A percentile compares a stretch with the other conserved stretches of the same genome.
These are phyloP conservation scores for Kuraishia piskuri DNA, from an alignment of 805 yeast species.

Conservation along the genomic window DNA sequence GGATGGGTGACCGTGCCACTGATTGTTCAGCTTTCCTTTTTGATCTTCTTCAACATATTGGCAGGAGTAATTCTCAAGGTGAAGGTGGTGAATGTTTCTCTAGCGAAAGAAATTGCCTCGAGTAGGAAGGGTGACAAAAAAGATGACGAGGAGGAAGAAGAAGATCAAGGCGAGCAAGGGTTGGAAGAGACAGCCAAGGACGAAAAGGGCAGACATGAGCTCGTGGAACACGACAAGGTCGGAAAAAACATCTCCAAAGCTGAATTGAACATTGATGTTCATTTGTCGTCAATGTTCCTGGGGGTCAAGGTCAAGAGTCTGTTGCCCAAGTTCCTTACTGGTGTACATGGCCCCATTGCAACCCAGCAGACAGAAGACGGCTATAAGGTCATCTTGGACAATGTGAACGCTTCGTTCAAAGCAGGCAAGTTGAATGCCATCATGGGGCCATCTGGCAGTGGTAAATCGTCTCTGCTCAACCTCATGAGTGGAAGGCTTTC, in stretches of 20 bases:
- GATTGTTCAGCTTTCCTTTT: conserved; percentile 49
- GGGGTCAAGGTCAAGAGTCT: not conserved
- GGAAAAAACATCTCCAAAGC: not conserved
- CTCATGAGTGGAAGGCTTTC: conserved; percentile 50
- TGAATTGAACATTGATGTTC: not conserved
- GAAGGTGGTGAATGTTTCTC: conserved; percentile 41
- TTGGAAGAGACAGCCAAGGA: conserved; percentile 4
- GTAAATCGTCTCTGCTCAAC: conserved; percentile 63
- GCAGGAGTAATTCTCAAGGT: conserved; percentile 40
- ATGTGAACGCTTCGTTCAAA: conserved; percentile 41
- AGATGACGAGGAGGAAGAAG: not conserved
- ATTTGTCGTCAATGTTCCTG: not conserved
- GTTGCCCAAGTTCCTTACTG: not conserved
- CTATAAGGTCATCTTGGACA: conserved; percentile 29
- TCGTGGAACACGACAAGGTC: conserved; percentile 2
- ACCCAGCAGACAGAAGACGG: not conserved
- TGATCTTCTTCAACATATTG: conserved; percentile 40
- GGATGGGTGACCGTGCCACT: conserved; percentile 64
- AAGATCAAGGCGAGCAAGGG: conserved; percentile 3
- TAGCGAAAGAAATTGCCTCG: conserved; percentile 28
- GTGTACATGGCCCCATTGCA: not conserved
- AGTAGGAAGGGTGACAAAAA: conserved; percentile 4
- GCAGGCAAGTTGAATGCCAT: conserved; percentile 59
- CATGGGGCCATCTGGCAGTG: conserved; percentile 79
- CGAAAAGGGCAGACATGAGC: conserved; percentile 8